A percentile compares a stretch with the other conserved stretches of the same genome.
Evolutionary conservation across 495 filamentous ascomycete genomes (phyloP).

Genomic region (Apodospora peruviana): DNA sequence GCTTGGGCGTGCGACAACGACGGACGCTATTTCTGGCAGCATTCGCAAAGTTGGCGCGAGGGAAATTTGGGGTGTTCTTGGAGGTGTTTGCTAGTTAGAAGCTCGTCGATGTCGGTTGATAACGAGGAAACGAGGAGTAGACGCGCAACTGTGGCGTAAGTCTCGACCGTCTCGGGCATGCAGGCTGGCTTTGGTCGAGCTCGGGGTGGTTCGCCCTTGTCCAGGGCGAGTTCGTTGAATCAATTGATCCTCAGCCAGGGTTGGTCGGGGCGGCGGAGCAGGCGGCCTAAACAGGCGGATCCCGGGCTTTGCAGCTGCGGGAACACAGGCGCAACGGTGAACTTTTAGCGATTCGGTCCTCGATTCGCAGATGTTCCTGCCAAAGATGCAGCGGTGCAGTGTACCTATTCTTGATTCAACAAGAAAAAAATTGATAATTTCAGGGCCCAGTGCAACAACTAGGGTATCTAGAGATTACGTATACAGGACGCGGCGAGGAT

Average conservation of each 20-base stretch:
- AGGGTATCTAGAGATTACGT: no score
- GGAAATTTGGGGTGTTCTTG: not conserved
- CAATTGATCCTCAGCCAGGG: not conserved
- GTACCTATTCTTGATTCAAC: no score
- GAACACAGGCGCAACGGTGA: no score
- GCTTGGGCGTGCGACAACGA: constrained; percentile 5
- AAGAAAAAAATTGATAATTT: no score
- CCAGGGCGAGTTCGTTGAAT: not conserved
- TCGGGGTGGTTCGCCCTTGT: not conserved
- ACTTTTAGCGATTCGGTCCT: no score
- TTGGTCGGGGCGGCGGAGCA: constrained; percentile 1
- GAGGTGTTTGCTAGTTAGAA: no score
- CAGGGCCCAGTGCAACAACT: no score
- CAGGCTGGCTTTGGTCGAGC: not conserved
- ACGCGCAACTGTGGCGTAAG: constrained; percentile 8
- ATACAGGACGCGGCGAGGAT: no score
- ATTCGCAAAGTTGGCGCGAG: constrained; percentile 8
- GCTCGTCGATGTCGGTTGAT: not conserved
- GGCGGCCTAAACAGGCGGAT: not conserved
- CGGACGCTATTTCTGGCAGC: constrained; percentile 1
- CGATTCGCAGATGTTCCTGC: no score
- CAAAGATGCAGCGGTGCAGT: no score
- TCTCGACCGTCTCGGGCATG: not conserved
- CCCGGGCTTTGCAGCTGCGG: not conserved
- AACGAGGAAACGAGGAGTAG: not conserved